Evolutionary conservation across 2,329 filamentous ascomycete species (phyloP), one percentile per base, ranked within the genome.

Genomic region (Pseudogymnoascus sp.): DNA sequence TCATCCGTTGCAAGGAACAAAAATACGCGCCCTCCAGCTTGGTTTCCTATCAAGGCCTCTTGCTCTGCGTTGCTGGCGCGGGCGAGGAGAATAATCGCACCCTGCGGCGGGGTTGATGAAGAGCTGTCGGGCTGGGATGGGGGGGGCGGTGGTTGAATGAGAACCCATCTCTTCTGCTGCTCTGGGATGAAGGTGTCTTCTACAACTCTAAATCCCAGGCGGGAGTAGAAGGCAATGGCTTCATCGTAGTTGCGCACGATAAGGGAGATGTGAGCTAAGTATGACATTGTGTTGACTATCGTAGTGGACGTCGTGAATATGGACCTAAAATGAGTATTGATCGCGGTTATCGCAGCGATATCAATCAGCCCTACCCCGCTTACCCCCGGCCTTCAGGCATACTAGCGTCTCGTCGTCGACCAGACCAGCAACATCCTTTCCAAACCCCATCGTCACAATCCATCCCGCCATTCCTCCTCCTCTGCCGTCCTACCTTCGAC

Each of bases 401-500:
- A 31, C 11, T 31, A 31, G 8, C 28, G 28, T 31, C 28, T 31
- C 8, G 28, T 31, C 28, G 28, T 31, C 28, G 37, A 39, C 37
- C 37, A 39, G 23, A 25, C 23, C 7, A 54, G 4, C 7, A 54
- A 4, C 14, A 31, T 31, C 14, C 7, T 31, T 25, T 28, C 4
- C 13, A 54, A 54, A n/a, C n/a, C n/a, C 48, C 8, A 54, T 14
- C 25, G 31, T 4, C n/a, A 2, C 43, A 31, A 16, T 31, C 6
- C 21, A 51, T 28, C 4, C 45, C 14, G 8, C 7, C 48, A 16
- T 16, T 31, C 48, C 14, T 54, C 2, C 11, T 31, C 48, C 14
- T 54, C 2, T 11, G 8, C 3, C 14, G n/a, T 16, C n/a, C 7
- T 51, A 34, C 87, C 4, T 74, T 87, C 14, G 78, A 80, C 14